These are phyloP conservation scores for Noccaea bulbosa DNA, from an alignment of 345 rosid species.

Conservation along the genomic window DNA sequence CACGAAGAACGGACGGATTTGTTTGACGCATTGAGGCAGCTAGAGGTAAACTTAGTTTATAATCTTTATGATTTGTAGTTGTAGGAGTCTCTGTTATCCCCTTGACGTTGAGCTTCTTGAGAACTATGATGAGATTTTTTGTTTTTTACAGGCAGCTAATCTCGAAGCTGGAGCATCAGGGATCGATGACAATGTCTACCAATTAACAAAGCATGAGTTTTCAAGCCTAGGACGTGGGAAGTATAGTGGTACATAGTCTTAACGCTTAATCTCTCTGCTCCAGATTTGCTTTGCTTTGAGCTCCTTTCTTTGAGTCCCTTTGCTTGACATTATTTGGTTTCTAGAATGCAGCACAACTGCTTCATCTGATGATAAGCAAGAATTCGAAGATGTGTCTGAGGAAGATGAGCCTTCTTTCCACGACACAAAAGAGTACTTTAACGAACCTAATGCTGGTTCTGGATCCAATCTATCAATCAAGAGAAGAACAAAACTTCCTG, in stretches of 20 bases:
- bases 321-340: constrained; percentile 45
- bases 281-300: constrained; percentile 20
- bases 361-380: constrained; percentile 96
- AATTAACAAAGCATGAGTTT: constrained; percentile 70
- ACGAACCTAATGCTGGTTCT: constrained; percentile 49
- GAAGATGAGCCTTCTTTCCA: constrained; percentile 77
- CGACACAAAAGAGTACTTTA: constrained; percentile 74
- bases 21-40: constrained; percentile 79
- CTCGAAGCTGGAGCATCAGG: constrained; percentile 76
- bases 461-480: constrained; percentile 52
- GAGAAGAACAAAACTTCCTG: constrained; percentile 86
- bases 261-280: constrained; percentile 3
- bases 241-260: constrained; percentile 65
- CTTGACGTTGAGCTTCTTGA: background rate
- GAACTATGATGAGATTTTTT: constrained; percentile 15
- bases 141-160: constrained; percentile 68
- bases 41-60: constrained; percentile 64
- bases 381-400: constrained; percentile 83
- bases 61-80: background rate
- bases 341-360: constrained; percentile 96
- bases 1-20: constrained; percentile 80
- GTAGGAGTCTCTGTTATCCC: background rate
- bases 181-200: constrained; percentile 66
- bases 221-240: constrained; percentile 73
- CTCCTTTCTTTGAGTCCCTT: constrained; percentile 21